phyloP scores from a whole-genome alignment of 192 early-diverging fungal genomes.

The Podila epigama region DNA sequence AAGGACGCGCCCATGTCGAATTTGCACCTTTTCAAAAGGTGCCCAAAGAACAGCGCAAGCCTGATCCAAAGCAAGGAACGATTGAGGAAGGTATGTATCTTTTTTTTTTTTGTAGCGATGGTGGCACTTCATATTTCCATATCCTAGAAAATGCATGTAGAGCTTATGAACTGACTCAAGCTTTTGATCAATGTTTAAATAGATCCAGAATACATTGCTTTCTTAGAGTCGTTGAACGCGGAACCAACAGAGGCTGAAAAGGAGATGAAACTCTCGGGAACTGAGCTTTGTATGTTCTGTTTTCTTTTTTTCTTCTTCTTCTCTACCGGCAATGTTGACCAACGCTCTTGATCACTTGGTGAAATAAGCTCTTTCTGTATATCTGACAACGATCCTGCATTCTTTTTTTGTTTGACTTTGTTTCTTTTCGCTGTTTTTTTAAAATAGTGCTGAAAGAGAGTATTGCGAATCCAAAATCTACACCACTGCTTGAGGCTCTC shows the following conservation, averaged over 20 bases:
- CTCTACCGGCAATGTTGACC: background rate
- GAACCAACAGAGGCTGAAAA: conserved; percentile 54
- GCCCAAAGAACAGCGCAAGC: conserved; percentile 69
- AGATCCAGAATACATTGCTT: conserved; percentile 82
- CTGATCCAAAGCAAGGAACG: conserved; percentile 76
- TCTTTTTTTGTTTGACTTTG: too few species aligned
- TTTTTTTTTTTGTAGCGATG: background rate
- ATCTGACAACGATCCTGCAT: too few species aligned
- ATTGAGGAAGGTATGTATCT: conserved; percentile 70
- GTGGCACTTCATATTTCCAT: background rate
- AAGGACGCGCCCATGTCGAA: conserved; percentile 78
- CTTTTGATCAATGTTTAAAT: background rate
- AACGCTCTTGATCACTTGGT: too few species aligned
- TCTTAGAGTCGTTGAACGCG: conserved; percentile 71
- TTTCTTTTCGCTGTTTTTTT: too few species aligned
- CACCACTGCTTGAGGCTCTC: conserved; percentile 76
- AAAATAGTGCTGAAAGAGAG: conserved; percentile 36
- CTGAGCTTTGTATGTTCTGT: conserved; percentile 58
- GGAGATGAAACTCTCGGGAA: conserved; percentile 51
- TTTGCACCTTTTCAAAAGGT: conserved; percentile 81
- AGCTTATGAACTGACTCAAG: background rate
- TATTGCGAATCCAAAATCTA: conserved; percentile 69
- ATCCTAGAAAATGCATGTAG: background rate
- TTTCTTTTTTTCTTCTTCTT: conserved; percentile 1
- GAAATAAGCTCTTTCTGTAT: too few species aligned